Base-by-base conservation (phyloP, 2,329 filamentous ascomycete genomes). In the Ascochyta lentis region DNA sequence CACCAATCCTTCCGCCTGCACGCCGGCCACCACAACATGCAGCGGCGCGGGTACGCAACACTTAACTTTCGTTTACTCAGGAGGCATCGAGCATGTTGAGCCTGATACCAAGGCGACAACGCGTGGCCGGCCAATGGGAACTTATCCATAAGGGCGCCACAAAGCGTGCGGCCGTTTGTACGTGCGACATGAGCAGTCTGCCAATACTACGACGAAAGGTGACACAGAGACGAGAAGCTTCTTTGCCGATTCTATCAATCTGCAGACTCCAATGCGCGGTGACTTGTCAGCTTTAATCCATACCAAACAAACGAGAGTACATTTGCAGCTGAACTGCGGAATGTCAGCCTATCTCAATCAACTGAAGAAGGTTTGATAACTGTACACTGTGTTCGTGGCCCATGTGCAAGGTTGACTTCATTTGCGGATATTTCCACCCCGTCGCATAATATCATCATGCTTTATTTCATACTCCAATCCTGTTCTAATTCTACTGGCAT, bases 101-200 rank as follows among this genome's bases (percentile, higher is more conserved):
- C 39, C 13, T 40, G 10, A 22, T 40, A 19, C 23, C 10, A 26
- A 22, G 12, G 35, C 34, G 7, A 34, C 6, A n/a, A 48, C 4
- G 13, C 5, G 4, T 13, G 3, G 10, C 23, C 10, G 23, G 46
- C 51, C 22, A 53, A 56, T 55, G 3, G 34, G 10, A 48, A 29
- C 4, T 2, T 2, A 40, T 13, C 43, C 44, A 22, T 22, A 31
- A 13, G 10, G 12, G 10, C 29, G 29, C 29, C 12, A 13, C 10
- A 31, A 37, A 38, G 57, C 52, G 35, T 26, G 9, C 19, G 24
- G 24, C 52, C 48, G 59, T 59, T 58, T 58, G 44, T n/a, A 39
- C 48, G 57, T 58, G 53, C 54, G 5, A 58, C 48, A 29, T 43
- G 38, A 40, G 31, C 19, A 29, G 29, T 31, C 45, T 15, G 24